Percentiles rank a stretch among this genome's conserved stretches.
Conservation (phyloP, 495 filamentous ascomycete species). For the Parmelia sp. region DNA sequence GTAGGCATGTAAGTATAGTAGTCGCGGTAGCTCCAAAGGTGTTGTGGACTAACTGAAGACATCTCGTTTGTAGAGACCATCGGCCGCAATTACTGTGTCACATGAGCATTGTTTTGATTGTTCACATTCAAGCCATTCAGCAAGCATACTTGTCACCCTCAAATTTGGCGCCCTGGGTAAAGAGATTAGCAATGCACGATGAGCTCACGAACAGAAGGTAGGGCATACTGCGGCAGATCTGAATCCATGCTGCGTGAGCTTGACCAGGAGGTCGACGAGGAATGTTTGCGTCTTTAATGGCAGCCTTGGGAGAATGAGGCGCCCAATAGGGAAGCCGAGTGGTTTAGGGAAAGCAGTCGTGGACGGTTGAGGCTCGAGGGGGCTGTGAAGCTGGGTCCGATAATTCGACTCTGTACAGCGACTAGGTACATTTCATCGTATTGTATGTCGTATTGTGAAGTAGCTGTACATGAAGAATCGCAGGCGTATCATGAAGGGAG, state of each 20-base stretch:
- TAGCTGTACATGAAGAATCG: not conserved
- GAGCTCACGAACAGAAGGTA: conserved; percentile 4
- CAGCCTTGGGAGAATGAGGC: not conserved
- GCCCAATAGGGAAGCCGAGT: conserved; percentile 2
- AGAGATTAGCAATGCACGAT: conserved; percentile 33
- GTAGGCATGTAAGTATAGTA: conserved; percentile 10
- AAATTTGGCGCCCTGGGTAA: conserved; percentile 50
- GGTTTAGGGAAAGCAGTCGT: conserved; percentile 1
- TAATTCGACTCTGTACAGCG: conserved; percentile 1
- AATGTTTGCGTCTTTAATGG: conserved; percentile 24
- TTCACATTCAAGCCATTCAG: not conserved
- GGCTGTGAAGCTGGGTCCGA: conserved; percentile 15
- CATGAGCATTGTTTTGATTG: conserved; percentile 8
- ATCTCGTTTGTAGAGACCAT: conserved; percentile 98
- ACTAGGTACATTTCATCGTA: conserved; percentile 16
- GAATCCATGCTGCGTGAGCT: conserved; percentile 48
- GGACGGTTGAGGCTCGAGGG: conserved; percentile 10
- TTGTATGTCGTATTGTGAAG: not conserved
- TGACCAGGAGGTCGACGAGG: conserved; percentile 40
- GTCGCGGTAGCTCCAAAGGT: not conserved
- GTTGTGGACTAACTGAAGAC: conserved; percentile 74
- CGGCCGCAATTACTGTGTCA: conserved; percentile 83
- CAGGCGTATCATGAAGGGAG: not conserved
- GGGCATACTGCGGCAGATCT: conserved; percentile 55
- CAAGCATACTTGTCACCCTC: conserved; percentile 55